These are phyloP conservation scores for Cladosporium colombiae DNA, from an alignment of 2,329 filamentous ascomycete species.

Conservation along the genomic window DNA sequence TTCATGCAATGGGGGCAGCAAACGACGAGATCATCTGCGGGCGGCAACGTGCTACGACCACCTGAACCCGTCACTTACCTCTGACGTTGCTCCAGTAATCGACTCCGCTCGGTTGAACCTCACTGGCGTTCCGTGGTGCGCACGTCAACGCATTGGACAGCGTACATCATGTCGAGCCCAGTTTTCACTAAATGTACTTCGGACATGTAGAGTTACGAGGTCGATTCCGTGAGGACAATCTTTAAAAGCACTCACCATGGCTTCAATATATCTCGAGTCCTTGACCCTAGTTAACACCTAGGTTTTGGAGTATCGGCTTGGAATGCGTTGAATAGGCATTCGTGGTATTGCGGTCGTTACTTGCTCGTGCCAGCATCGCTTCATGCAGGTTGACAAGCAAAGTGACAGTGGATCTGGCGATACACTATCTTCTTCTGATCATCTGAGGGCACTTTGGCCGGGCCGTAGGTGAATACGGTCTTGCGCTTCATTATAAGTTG, in stretches of 20 bases:
- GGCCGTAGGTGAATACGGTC: too few relatives aligned
- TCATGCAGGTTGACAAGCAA: neutral
- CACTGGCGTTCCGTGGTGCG: neutral
- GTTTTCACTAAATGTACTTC: neutral
- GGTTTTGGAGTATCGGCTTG: neutral
- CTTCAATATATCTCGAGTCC: neutral
- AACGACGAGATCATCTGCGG: neutral
- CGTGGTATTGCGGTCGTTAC: neutral
- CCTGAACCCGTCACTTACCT: neutral
- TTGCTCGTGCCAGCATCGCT: too few relatives aligned
- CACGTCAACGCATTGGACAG: too few relatives aligned
- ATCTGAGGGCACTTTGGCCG: neutral
- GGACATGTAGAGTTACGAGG: neutral
- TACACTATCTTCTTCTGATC: neutral
- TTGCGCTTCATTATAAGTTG: too few relatives aligned
- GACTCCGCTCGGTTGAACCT: neutral
- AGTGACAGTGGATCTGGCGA: too few relatives aligned
- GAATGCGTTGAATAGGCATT: neutral
- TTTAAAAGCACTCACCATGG: neutral
- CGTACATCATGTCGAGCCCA: neutral
- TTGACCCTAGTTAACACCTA: neutral
- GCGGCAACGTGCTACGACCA: neutral
- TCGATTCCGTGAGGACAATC: neutral
- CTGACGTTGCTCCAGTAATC: neutral
- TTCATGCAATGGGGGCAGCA: neutral